These are phyloP conservation scores for Vigna nakashimae DNA, from an alignment of 306 rosid species.

Conservation along the genomic window DNA sequence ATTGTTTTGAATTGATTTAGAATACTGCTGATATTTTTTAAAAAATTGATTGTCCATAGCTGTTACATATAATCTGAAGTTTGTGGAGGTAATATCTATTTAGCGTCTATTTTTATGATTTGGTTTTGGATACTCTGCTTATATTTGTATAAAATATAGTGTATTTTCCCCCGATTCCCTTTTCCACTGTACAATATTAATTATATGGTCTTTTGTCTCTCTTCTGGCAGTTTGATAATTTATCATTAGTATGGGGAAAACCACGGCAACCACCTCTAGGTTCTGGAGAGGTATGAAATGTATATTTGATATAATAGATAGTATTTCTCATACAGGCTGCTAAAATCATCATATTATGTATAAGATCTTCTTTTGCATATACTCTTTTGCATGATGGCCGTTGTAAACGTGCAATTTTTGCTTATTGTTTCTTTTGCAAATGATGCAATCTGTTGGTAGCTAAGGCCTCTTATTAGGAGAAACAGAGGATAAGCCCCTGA, in stretches of 20 bases:
- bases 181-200: conserved; percentile 20
- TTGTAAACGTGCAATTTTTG: conserved; percentile 14
- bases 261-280: conserved; percentile 87
- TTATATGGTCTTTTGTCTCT: conserved; percentile 36
- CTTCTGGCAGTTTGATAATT: conserved; percentile 71
- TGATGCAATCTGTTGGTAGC: not conserved
- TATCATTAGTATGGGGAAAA: conserved; percentile 87
- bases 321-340: conserved; percentile 17
- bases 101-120: not conserved
- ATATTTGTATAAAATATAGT: not conserved
- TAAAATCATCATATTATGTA: conserved; percentile 12
- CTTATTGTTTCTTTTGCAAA: conserved; percentile 34
- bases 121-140: not conserved
- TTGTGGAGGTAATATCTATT: conserved; percentile 30
- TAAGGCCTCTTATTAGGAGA: no score
- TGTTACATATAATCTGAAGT: conserved; percentile 31
- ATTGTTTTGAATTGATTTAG: not conserved
- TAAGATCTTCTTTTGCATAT: conserved; percentile 25
- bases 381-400: conserved; percentile 28
- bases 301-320: conserved; percentile 35
- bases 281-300: conserved; percentile 74
- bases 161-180: not conserved
- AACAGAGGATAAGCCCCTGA: no score
- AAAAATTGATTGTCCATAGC: not conserved
- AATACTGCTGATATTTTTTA: no score